Conservation (phyloP, 1,284 basidiomycete genomes). For the Microbotryum intermedium region DNA sequence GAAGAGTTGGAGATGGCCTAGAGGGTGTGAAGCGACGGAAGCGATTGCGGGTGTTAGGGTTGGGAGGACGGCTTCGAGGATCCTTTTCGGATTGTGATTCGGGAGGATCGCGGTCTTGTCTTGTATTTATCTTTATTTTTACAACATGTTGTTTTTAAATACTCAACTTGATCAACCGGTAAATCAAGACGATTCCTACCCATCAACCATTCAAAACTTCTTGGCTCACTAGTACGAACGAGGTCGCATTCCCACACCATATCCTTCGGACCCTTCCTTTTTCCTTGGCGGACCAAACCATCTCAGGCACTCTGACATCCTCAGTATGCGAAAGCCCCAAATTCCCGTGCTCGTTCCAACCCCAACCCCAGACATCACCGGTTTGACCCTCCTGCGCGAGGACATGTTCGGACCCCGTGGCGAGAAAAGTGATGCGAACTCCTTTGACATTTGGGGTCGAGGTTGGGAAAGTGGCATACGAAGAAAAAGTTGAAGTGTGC, state of each 20-base stretch:
- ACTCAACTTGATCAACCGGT: too few relatives aligned
- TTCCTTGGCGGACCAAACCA: slow-evolving; percentile 2
- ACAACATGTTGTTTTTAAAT: too few relatives aligned
- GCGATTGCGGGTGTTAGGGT: background rate
- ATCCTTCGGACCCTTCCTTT: too few relatives aligned
- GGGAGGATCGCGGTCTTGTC: too few relatives aligned
- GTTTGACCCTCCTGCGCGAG: slow-evolving; percentile 42
- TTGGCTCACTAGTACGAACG: too few relatives aligned
- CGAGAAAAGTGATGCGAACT: slow-evolving; percentile 38
- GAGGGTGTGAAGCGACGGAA: slow-evolving; percentile 2
- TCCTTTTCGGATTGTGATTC: slow-evolving; percentile 10
- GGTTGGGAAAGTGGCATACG: background rate
- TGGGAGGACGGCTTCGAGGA: slow-evolving; percentile 1
- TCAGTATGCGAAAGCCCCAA: slow-evolving; percentile 51
- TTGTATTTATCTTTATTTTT: too few relatives aligned
- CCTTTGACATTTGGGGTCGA: background rate
- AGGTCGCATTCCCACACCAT: too few relatives aligned
- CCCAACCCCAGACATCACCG: slow-evolving; percentile 65
- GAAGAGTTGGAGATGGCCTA: slow-evolving; percentile 11
- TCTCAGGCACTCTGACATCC: slow-evolving; percentile 20
- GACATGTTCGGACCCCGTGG: slow-evolving; percentile 75
- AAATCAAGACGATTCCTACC: too few relatives aligned
- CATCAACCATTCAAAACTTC: too few relatives aligned
- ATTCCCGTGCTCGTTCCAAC: slow-evolving; percentile 95
- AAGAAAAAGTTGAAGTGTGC: background rate